Evolutionary conservation across 495 filamentous ascomycete genomes (phyloP), one percentile per base, ranked within the genome.

Genomic region (Neurospora sp.): DNA sequence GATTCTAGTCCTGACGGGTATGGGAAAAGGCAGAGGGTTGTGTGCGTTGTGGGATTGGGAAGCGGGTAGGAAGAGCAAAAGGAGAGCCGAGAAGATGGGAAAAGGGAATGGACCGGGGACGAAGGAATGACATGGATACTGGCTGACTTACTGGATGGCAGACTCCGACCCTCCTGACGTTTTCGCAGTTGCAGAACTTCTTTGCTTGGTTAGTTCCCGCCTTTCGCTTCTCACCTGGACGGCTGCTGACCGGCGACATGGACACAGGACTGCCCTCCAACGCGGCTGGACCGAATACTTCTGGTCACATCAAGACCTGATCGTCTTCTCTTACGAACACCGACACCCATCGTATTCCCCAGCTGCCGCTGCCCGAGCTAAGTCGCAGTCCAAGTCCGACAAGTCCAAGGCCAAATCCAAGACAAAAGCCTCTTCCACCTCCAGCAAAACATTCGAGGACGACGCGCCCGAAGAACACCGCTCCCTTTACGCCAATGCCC

Each of bases 111-210:
- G 1, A 53, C 46, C 6, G 5, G n/a, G 46, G 46, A 53, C 2
- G 20, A 6, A 53, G 10, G 20, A 48, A 22, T 53, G 20, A 5
- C 46, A 53, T 69, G 14, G 53, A 9, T 10, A n/a, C 68, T 39
- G 22, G 53, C 46, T 53, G 46, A 53, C 31, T 73, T 40, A 39
- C 20, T 22, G 37, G 14, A 65, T 7, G 4, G 9, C 27, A 77
- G 46, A 88, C 89, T 22, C 89, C 89, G 1, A 90, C 88, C 6
- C 82, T 89, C 0, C 79, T 91, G 20, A 89, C 82, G 59, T 90
- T 90, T 73, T 81, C 89, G 38, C 89, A 91, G 73, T 80, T 90
- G 35, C 88, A 90, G 73, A 91, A 90, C 77, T 90, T 86, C 78
- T 89, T 83, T 77, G 80, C 88, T 27, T 74, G 71, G 72, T 74